Base-by-base conservation (phyloP, 345 rosid genomes). In the Moricandia moricandioides region DNA sequence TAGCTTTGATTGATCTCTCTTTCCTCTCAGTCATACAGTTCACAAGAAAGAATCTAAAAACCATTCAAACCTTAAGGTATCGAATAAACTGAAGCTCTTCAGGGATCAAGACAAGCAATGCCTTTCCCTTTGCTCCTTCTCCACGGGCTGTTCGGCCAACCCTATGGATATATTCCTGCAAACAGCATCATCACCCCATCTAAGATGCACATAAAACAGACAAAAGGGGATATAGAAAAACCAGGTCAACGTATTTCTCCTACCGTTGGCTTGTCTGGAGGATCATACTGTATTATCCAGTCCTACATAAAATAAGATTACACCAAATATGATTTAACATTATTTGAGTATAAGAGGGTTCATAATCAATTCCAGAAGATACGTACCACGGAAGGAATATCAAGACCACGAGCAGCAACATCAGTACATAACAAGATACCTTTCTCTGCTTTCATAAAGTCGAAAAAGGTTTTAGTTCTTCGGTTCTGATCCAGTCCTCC, bases 111-210 rank as follows among this genome's bases (percentile, higher is more conserved):
- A 92, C 87, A 69, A 92, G 94, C 70, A 96, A 71, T 3, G 99
- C 99, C 78, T 91, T 96, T 79, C 99, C 99, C 75, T 85, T 88
- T 74, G 87, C 91, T 78, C 97, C 99, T 89, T 96, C 98, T 27
- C 99, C 99, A 77, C 98, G 98, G 11, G 99, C 98, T 66, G 98
- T 96, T 76, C 97, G 96, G 74, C 99, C 99, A 76, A 96, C 99
- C 82, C 99, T 86, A 70, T 96, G 99, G 70, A 96, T 89, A 76
- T 96, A 96, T 78, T 92, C 99, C 99, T 95, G 84, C 69, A 83
- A 71, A 61, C 59, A 76, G 11, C 11, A 76, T 5, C 11, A 76
- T 5, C 24, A 58, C 34, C 55, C 54, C 40, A 37, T 59, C 11
- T 9, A 57, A 21, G 71, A 65, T 30, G 3, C 62, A 64, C 6